phyloP scores from a whole-genome alignment of 2,329 filamentous ascomycete genomes.

The Colletotrichum eremochloae region DNA sequence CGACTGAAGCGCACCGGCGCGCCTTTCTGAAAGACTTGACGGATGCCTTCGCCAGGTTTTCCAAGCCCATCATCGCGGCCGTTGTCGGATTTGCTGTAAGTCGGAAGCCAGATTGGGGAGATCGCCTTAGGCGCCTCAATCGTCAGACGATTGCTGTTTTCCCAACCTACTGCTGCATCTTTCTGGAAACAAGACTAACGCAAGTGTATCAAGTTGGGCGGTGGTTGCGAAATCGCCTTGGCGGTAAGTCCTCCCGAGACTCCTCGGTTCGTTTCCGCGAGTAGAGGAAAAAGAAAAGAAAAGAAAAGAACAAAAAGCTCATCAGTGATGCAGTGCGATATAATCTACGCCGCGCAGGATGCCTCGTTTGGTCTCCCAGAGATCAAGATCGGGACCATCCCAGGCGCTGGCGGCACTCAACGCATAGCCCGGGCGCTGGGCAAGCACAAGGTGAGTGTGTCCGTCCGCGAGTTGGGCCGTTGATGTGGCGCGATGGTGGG shows the following conservation, averaged over 20 bases:
- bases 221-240: constrained; percentile 64
- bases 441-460: constrained; percentile 55
- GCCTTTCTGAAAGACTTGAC: constrained; percentile 56
- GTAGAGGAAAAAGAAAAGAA: no score
- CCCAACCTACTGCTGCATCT: neutral
- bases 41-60: constrained; percentile 52
- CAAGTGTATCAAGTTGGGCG: constrained; percentile 54
- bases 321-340: constrained; percentile 51
- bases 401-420: constrained; percentile 57
- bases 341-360: constrained; percentile 53
- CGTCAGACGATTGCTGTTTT: constrained; percentile 3
- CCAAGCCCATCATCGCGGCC: constrained; percentile 63
- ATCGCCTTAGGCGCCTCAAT: neutral
- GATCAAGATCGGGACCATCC: constrained; percentile 56
- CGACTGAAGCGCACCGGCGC: constrained; percentile 44
- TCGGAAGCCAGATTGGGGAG: constrained; percentile 26
- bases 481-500: constrained; percentile 46
- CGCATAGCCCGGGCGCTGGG: constrained; percentile 56
- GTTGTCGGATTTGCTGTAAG: constrained; percentile 65
- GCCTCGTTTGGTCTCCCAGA: constrained; percentile 57
- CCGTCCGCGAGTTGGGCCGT: constrained; percentile 19
- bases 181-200: constrained; percentile 21
- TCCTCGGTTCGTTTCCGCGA: constrained; percentile 7
- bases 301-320: neutral
- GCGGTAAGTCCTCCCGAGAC: constrained; percentile 49